Percentiles rank a stretch among this genome's conserved stretches.
Evolutionary conservation across 1,139 yeast genomes (phyloP).

Genomic region (Kurtzmaniella quercitrusa): DNA sequence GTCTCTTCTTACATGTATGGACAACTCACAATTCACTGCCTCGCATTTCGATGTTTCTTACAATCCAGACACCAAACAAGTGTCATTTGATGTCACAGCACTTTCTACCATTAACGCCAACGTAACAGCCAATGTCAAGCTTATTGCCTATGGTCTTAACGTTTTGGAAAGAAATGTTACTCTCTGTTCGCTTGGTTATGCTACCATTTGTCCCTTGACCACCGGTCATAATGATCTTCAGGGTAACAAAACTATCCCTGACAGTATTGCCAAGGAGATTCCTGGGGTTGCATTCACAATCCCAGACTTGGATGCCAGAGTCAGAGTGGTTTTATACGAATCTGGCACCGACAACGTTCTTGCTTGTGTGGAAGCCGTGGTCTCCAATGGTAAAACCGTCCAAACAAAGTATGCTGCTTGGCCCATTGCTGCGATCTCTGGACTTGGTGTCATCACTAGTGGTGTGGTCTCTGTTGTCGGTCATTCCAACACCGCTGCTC

Average conservation of each 20-base stretch:
- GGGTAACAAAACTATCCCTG: conserved; percentile 45
- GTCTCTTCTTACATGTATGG: conserved; percentile 93
- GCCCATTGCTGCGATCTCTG: conserved; percentile 93
- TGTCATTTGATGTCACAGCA: conserved; percentile 69
- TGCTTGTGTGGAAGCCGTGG: conserved; percentile 90
- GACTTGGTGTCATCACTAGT: conserved; percentile 80
- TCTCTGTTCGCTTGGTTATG: conserved; percentile 57
- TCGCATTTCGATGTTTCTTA: conserved; percentile 75
- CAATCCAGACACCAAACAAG: conserved; percentile 60
- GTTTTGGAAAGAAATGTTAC: conserved; percentile 52
- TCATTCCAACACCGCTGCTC: conserved; percentile 91
- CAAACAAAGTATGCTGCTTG: conserved; percentile 93
- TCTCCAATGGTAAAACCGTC: conserved; percentile 88
- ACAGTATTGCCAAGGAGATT: conserved; percentile 44
- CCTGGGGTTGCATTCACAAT: conserved; percentile 85
- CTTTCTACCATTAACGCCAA: conserved; percentile 75
- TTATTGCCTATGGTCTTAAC: conserved; percentile 83
- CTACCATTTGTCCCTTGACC: conserved; percentile 71
- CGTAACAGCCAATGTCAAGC: conserved; percentile 59
- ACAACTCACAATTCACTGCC: conserved; percentile 81
- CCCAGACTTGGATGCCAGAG: conserved; percentile 94
- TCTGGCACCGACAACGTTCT: conserved; percentile 39
- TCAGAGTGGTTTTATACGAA: conserved; percentile 63
- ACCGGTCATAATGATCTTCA: conserved; percentile 82
- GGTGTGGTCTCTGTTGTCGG: conserved; percentile 86